phyloP scores from a whole-genome alignment of 768 basidiomycete genomes.

The Chalciporus piperatus region DNA sequence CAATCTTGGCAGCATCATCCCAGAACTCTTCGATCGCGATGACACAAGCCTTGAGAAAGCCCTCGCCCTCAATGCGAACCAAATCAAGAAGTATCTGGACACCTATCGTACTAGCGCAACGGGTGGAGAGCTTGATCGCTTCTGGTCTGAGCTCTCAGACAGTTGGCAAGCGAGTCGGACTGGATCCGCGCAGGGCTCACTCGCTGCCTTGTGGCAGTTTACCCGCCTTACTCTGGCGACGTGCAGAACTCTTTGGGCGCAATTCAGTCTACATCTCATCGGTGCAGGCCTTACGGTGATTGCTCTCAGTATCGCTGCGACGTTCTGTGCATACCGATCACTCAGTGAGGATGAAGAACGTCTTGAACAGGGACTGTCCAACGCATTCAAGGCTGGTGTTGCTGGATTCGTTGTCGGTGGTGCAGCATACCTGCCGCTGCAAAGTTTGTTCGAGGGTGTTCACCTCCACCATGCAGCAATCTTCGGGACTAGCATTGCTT shows the following conservation, averaged over 20 bases:
- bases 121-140: conserved; percentile 69
- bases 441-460: conserved; percentile 42
- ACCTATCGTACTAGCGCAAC: conserved; percentile 70
- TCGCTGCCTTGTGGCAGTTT: conserved; percentile 21
- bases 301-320: conserved; percentile 49
- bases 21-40: conserved; percentile 77
- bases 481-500: conserved; percentile 47
- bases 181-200: conserved; percentile 18
- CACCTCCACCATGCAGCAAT: conserved; percentile 48
- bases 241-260: conserved; percentile 91
- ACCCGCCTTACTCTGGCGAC: conserved; percentile 41
- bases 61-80: conserved; percentile 65
- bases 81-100: conserved; percentile 74
- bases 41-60: conserved; percentile 51
- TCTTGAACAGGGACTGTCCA: conserved; percentile 33
- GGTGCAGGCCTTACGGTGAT: conserved; percentile 65
- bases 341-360: conserved; percentile 40
- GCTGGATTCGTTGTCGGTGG: conserved; percentile 38
- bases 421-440: conserved; percentile 31
- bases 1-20: conserved; percentile 88
- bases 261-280: conserved; percentile 84
- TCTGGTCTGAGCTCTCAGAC: conserved; percentile 51
- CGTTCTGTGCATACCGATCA: conserved; percentile 53
- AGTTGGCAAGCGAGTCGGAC: conserved; percentile 41
- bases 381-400: conserved; percentile 34